These are phyloP conservation scores for Cyanidioschyzon merolae DNA, from an alignment of 23 red algal species.

Conservation along the genomic window DNA sequence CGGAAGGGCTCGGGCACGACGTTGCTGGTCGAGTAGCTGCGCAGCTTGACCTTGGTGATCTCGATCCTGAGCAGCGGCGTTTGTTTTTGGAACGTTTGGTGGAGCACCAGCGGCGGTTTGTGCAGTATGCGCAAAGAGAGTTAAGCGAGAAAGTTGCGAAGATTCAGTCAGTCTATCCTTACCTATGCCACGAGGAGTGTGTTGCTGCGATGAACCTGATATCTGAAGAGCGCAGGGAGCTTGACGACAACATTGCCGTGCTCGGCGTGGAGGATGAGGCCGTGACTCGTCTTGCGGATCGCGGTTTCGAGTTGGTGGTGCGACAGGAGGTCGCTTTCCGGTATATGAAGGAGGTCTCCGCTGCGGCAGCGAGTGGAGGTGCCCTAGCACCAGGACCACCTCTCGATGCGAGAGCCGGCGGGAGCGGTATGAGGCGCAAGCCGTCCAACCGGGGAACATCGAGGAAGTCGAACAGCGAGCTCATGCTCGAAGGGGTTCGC, in stretches of 20 bases:
- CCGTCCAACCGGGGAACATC: not conserved
- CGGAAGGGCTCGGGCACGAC: too few relatives aligned
- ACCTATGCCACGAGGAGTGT: conserved; percentile 25
- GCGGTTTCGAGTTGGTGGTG: conserved; percentile 7
- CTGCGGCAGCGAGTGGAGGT: not conserved
- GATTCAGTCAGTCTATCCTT: conserved; percentile 28
- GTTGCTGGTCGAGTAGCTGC: not conserved
- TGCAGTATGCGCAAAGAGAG: conserved; percentile 23
- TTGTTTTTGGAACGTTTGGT: conserved; percentile 15
- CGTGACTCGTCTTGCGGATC: not conserved
- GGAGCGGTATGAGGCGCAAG: not conserved
- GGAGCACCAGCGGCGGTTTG: conserved; percentile 23
- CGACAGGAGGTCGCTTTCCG: conserved; percentile 8
- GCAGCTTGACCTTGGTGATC: not conserved
- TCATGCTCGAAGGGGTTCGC: conserved; percentile 20
- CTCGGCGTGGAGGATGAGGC: conserved; percentile 9
- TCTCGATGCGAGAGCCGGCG: not conserved
- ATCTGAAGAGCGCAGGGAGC: conserved; percentile 16
- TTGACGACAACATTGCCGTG: conserved; percentile 12
- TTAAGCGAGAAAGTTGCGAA: conserved; percentile 14
- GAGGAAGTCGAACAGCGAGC: conserved; percentile 18
- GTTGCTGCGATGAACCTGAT: conserved; percentile 22
- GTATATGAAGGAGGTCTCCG: conserved; percentile 2
- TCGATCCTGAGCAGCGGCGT: conserved; percentile 18
- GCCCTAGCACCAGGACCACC: not conserved